Conservation (phyloP, 2,329 filamentous ascomycete species). For the Stagonosporopsis cucurbitacearum region DNA sequence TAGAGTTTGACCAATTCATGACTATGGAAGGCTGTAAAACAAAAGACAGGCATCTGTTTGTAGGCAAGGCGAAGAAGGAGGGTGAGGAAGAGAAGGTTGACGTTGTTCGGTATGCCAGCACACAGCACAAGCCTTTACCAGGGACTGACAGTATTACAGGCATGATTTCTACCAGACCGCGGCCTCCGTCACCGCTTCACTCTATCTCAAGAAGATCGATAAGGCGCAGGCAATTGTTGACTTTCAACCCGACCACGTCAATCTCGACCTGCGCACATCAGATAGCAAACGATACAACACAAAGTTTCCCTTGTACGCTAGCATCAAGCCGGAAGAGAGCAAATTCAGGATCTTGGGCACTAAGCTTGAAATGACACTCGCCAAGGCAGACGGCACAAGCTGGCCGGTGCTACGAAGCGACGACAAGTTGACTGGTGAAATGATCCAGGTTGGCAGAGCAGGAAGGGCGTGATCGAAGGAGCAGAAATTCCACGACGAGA, state of each 20-base stretch:
- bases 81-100: constrained; percentile 75
- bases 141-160: constrained; percentile 49
- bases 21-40: constrained; percentile 90
- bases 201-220: constrained; percentile 97
- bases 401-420: constrained; percentile 88
- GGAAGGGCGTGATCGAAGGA: constrained; percentile 46
- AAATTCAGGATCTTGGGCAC: constrained; percentile 84
- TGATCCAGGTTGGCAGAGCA: constrained; percentile 86
- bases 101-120: constrained; percentile 68
- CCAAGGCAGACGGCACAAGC: constrained; percentile 74
- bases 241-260: constrained; percentile 69
- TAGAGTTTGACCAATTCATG: constrained; percentile 98
- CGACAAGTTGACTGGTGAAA: constrained; percentile 75
- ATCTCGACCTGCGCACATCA: constrained; percentile 82
- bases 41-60: constrained; percentile 81
- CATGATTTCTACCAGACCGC: constrained; percentile 96
- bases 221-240: constrained; percentile 76
- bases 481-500: constrained; percentile 1
- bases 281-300: constrained; percentile 84
- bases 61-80: constrained; percentile 77
- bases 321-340: constrained; percentile 77
- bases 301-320: constrained; percentile 75
- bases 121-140: not conserved
- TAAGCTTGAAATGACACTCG: constrained; percentile 82
- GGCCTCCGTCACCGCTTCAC: constrained; percentile 81